Conservation (phyloP, 2,329 filamentous ascomycete species). For the Trichoderma asperellum region DNA sequence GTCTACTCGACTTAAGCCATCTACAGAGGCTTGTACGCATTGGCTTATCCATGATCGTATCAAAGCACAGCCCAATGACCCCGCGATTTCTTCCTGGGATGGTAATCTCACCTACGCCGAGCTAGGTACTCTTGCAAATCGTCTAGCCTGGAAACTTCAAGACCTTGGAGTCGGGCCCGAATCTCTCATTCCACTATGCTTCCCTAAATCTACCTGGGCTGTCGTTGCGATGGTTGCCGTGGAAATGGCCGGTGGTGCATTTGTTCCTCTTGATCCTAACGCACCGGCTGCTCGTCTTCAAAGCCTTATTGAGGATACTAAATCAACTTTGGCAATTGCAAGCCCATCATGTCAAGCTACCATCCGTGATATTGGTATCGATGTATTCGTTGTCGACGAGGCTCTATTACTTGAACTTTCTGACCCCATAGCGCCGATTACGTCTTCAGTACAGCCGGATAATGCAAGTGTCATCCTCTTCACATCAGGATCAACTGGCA, state of each 20-base stretch:
- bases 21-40: conserved; percentile 26
- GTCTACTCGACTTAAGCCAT: conserved; percentile 6
- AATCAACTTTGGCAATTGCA: conserved; percentile 11
- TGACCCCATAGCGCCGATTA: conserved; percentile 18
- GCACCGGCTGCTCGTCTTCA: conserved; percentile 24
- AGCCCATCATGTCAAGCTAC: conserved; percentile 16
- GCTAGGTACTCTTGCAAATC: conserved; percentile 13
- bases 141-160: conserved; percentile 26
- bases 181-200: conserved; percentile 31
- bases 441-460: background rate
- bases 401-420: conserved; percentile 19
- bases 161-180: conserved; percentile 26
- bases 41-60: conserved; percentile 27
- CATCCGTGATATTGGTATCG: background rate
- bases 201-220: conserved; percentile 32
- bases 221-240: conserved; percentile 32
- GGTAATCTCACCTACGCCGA: conserved; percentile 25
- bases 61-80: background rate
- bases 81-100: conserved; percentile 31
- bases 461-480: conserved; percentile 26
- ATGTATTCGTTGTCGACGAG: conserved; percentile 25
- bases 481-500: conserved; percentile 26
- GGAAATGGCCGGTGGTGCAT: conserved; percentile 32
- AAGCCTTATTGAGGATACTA: conserved; percentile 22
- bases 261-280: conserved; percentile 31